A percentile compares a stretch with the other conserved stretches of the same genome.
Evolutionary conservation across 2,329 filamentous ascomycete species (phyloP).

Genomic region (Penicillium oxalicum): DNA sequence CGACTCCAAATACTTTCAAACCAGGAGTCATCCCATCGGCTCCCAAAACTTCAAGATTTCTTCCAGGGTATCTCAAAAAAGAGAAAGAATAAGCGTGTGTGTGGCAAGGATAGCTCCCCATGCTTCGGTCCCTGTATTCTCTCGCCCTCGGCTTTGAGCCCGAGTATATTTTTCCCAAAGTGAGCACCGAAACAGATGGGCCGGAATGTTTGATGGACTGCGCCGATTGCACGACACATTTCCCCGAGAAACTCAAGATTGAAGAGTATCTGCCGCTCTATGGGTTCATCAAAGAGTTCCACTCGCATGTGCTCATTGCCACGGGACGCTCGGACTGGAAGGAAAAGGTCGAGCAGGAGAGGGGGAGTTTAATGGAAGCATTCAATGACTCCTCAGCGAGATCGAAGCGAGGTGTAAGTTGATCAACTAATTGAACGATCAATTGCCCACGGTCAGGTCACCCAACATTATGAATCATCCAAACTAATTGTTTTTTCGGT

Average conservation of each 20-base stretch:
- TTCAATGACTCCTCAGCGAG: slow-evolving; percentile 45
- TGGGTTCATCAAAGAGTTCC: slow-evolving; percentile 33
- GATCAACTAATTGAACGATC: background rate
- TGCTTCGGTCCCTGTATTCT: slow-evolving; percentile 31
- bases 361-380: slow-evolving; percentile 49
- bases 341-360: slow-evolving; percentile 29
- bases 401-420: slow-evolving; percentile 61
- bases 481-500: background rate
- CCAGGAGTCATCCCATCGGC: no score
- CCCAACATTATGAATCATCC: background rate
- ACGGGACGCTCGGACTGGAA: slow-evolving; percentile 36
- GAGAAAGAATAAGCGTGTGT: no score
- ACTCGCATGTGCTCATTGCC: slow-evolving; percentile 34
- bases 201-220: slow-evolving; percentile 33
- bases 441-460: no score
- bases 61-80: no score
- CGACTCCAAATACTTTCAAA: no score
- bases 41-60: no score
- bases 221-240: slow-evolving; percentile 33
- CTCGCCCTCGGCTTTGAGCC: slow-evolving; percentile 17
- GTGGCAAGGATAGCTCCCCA: background rate
- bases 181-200: slow-evolving; percentile 29
- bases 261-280: slow-evolving; percentile 29
- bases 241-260: slow-evolving; percentile 32
- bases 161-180: slow-evolving; percentile 34